A percentile compares a stretch with the other conserved stretches of the same genome.
Conservation (phyloP, 2,329 filamentous ascomycete species). For the Erysiphe pisi region DNA sequence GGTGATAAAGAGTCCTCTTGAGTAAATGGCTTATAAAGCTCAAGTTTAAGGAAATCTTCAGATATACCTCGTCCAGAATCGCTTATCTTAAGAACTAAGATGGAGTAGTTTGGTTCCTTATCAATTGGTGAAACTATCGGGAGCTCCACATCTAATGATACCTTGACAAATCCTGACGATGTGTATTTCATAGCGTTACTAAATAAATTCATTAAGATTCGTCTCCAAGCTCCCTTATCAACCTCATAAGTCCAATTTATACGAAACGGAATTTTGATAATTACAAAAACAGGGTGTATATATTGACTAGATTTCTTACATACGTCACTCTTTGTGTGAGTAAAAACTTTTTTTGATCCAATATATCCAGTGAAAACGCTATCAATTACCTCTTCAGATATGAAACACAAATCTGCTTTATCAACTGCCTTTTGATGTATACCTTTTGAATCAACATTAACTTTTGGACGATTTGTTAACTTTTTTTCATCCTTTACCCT, state of each 20-base stretch:
- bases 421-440: conserved; percentile 31
- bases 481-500: conserved; percentile 33
- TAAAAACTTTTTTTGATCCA: conserved; percentile 32
- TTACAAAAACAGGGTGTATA: conserved; percentile 39
- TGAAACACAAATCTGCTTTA: conserved; percentile 33
- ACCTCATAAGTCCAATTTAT: conserved; percentile 46
- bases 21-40: conserved; percentile 51
- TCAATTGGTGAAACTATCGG: conserved; percentile 29
- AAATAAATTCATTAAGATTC: conserved; percentile 51
- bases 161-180: conserved; percentile 42
- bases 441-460: conserved; percentile 29
- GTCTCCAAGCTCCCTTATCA: conserved; percentile 45
- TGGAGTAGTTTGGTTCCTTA: conserved; percentile 30
- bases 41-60: conserved; percentile 49
- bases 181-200: conserved; percentile 56
- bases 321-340: conserved; percentile 31
- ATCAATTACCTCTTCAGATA: conserved; percentile 36
- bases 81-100: conserved; percentile 42
- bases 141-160: conserved; percentile 37
- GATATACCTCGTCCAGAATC: conserved; percentile 58
- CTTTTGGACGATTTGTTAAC: conserved; percentile 30
- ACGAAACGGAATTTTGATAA: conserved; percentile 44
- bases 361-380: conserved; percentile 35
- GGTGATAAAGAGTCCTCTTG: conserved; percentile 52
- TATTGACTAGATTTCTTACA: conserved; percentile 30